These are phyloP conservation scores for Schwanniomyces occidentalis DNA, from an alignment of 805 yeast genomes.

Conservation along the genomic window DNA sequence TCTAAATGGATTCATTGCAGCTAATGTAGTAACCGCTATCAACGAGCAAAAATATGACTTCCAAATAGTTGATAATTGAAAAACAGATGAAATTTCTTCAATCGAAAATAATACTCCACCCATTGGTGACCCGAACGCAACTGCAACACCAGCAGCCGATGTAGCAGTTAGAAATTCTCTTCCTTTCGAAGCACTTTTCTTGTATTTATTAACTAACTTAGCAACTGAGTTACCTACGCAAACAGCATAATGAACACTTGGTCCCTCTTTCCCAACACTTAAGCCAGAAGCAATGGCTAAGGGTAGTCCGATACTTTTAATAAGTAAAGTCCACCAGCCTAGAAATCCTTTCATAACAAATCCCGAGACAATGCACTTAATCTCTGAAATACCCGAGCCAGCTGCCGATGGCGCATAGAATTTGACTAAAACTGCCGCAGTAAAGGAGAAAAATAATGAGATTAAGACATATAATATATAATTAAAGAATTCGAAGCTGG, in stretches of 20 bases:
- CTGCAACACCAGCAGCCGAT: constrained; percentile 98
- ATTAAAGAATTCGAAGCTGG: constrained; percentile 40
- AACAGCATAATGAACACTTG: constrained; percentile 96
- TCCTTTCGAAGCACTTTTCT: constrained; percentile 44
- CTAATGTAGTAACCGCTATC: constrained; percentile 79
- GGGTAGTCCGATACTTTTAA: constrained; percentile 82
- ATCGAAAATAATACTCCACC: constrained; percentile 93
- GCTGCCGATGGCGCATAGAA: constrained; percentile 86
- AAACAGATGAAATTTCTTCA: constrained; percentile 81
- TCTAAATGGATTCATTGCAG: constrained; percentile 85
- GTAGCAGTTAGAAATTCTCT: constrained; percentile 80
- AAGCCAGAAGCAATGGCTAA: constrained; percentile 90
- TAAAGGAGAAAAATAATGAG: constrained; percentile 60
- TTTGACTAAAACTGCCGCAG: constrained; percentile 70
- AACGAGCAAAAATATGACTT: constrained; percentile 88
- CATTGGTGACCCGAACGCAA: constrained; percentile 95
- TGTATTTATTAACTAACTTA: constrained; percentile 46
- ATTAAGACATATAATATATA: constrained; percentile 60
- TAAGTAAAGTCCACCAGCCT: constrained; percentile 65
- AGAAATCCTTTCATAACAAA: constrained; percentile 78
- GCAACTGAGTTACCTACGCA: constrained; percentile 89
- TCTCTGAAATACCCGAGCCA: constrained; percentile 97
- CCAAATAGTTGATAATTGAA: constrained; percentile 81
- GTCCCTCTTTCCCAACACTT: constrained; percentile 97
- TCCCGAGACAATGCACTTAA: constrained; percentile 91